These are phyloP conservation scores for Penicillium nordicum DNA, from an alignment of 2,329 filamentous ascomycete genomes.

Conservation along the genomic window DNA sequence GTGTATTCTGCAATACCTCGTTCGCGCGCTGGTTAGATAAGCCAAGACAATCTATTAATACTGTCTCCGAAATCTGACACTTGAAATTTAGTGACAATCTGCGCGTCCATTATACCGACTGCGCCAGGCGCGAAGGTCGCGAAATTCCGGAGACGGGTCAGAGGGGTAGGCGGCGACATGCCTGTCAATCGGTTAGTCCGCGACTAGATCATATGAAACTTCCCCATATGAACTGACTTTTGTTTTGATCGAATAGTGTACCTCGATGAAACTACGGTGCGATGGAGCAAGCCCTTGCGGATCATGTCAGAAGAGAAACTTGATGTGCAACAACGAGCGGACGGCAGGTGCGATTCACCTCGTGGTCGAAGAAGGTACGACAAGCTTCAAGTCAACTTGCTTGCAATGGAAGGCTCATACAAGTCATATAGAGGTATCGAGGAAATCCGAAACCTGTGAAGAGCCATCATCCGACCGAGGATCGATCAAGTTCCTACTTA, in stretches of 20 bases:
- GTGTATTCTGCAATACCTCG: conserved; percentile 45
- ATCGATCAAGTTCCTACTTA: conserved; percentile 48
- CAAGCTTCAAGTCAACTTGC: background rate
- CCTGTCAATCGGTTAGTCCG: conserved; percentile 44
- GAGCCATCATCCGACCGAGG: conserved; percentile 40
- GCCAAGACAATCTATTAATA: background rate
- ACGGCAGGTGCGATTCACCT: conserved; percentile 15
- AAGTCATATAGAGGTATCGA: conserved; percentile 15
- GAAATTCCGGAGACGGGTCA: conserved; percentile 46
- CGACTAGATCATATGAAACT: background rate
- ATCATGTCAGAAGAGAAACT: conserved; percentile 43
- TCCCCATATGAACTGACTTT: background rate
- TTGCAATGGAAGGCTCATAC: background rate
- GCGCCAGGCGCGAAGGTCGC: conserved; percentile 41
- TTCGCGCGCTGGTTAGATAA: conserved; percentile 45
- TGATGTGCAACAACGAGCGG: conserved; percentile 40
- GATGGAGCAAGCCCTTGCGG: conserved; percentile 45
- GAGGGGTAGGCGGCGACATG: conserved; percentile 46
- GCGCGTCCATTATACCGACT: conserved; percentile 46
- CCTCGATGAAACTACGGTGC: conserved; percentile 48
- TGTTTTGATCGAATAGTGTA: conserved; percentile 35
- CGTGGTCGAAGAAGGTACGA: conserved; percentile 20
- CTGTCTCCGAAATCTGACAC: background rate
- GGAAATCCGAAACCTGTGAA: conserved; percentile 27
- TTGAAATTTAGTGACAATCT: conserved; percentile 42